Evolutionary conservation across 1,139 yeast genomes (phyloP).

Genomic region (Diutina scorzettiae): DNA sequence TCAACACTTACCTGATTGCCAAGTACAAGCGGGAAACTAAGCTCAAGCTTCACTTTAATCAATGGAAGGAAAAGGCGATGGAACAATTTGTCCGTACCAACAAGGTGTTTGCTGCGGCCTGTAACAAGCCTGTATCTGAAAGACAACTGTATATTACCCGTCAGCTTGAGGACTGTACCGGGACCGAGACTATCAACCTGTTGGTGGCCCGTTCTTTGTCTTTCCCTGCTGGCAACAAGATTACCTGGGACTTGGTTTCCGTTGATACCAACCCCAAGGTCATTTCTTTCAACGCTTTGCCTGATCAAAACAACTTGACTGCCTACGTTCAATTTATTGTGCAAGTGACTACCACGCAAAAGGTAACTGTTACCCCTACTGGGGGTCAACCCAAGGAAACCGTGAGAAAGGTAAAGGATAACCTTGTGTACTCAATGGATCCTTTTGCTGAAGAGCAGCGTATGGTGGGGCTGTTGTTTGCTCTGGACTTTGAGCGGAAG

Average conservation of each 20-base stretch:
- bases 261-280: conserved; percentile 65
- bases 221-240: conserved; percentile 34
- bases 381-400: conserved; percentile 21
- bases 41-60: conserved; percentile 48
- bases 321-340: conserved; percentile 67
- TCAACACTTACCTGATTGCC: conserved; percentile 55
- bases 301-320: conserved; percentile 59
- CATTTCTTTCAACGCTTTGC: conserved; percentile 44
- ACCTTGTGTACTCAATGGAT: conserved; percentile 66
- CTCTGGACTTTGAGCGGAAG: conserved; percentile 36
- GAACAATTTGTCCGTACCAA: conserved; percentile 55
- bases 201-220: conserved; percentile 19
- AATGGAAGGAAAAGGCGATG: conserved; percentile 67
- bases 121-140: conserved; percentile 22
- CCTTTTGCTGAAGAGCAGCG: conserved; percentile 55
- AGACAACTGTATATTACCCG: conserved; percentile 29
- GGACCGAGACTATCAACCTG: conserved; percentile 39
- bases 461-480: conserved; percentile 75
- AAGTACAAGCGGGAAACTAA: conserved; percentile 53
- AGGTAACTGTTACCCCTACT: conserved; percentile 31
- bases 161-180: conserved; percentile 34
- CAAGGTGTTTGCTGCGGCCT: conserved; percentile 50
- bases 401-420: conserved; percentile 59
- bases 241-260: conserved; percentile 68
- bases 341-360: conserved; percentile 63